Evolutionary conservation across 176 grass and related monocot species (phyloP).

Genomic region (Carex kokanica): DNA sequence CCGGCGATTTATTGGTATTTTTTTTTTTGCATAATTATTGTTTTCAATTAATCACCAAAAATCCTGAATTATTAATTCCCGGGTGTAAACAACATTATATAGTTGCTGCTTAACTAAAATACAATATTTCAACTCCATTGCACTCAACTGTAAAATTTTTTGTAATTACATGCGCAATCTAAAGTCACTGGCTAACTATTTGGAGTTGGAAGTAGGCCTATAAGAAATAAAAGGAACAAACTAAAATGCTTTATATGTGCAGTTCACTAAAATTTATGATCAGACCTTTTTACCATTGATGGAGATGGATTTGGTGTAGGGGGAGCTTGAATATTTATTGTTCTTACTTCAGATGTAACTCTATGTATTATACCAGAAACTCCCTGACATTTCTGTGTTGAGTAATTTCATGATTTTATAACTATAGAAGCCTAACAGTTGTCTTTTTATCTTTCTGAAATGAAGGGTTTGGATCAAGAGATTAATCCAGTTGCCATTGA

Average conservation of each 20-base stretch:
- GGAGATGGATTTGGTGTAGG: not conserved
- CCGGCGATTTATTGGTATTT: slow-evolving; percentile 65
- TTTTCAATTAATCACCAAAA: slow-evolving; percentile 1
- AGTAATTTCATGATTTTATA: not conserved
- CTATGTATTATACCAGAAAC: not conserved
- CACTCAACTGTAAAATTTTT: not conserved
- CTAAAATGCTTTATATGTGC: not conserved
- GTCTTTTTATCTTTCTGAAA: slow-evolving; percentile 5
- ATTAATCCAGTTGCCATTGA: slow-evolving; percentile 66
- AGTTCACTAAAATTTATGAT: not conserved
- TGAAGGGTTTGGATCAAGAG: slow-evolving; percentile 84
- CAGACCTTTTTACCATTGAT: not conserved
- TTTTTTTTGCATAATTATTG: not conserved
- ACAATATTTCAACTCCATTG: not conserved
- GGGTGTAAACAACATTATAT: not conserved
- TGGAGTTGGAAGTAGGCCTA: not conserved
- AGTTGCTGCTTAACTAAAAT: not conserved
- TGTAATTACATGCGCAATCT: not conserved
- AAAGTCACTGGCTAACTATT: not conserved
- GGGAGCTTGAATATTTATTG: not conserved
- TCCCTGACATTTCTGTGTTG: not conserved
- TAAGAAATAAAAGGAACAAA: not conserved
- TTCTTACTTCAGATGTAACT: not conserved
- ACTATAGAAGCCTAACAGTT: not conserved
- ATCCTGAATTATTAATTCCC: not conserved